Percentiles rank a stretch among this genome's conserved stretches.
Evolutionary conservation across 2,329 filamentous ascomycete species (phyloP).

Genomic region (Colletotrichum gigasporum): DNA sequence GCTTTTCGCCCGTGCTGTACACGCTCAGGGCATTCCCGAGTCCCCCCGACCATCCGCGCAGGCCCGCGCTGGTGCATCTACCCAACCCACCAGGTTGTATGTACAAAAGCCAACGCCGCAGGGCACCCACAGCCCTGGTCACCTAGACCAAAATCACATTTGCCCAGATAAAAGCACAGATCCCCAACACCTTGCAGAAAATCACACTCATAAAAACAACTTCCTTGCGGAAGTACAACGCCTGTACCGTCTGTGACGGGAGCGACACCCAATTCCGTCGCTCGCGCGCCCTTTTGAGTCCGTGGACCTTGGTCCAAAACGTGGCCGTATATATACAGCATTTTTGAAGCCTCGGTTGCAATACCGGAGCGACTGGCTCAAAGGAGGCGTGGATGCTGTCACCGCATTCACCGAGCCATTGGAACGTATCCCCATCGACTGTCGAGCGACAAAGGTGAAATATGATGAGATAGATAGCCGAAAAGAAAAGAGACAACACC

Average conservation of each 20-base stretch:
- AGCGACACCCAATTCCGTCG: constrained; percentile 5
- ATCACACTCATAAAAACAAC: neutral
- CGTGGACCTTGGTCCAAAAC: constrained; percentile 21
- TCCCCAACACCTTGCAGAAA: constrained; percentile 29
- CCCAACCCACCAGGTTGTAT: constrained; percentile 1
- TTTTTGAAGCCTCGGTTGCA: constrained; percentile 14
- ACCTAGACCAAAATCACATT: neutral
- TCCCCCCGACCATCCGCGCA: neutral
- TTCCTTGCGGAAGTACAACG: constrained; percentile 25
- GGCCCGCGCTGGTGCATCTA: neutral
- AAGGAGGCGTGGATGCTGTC: constrained; percentile 22
- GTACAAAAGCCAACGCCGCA: constrained; percentile 14
- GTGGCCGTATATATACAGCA: constrained; percentile 27
- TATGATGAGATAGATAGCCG: neutral
- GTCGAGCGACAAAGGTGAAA: neutral
- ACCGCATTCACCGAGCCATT: constrained; percentile 23
- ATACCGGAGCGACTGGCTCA: constrained; percentile 18
- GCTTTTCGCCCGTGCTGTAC: constrained; percentile 8
- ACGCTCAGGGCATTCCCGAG: neutral
- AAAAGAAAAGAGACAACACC: neutral
- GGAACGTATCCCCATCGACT: constrained; percentile 27
- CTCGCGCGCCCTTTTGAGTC: constrained; percentile 2
- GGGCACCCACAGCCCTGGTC: constrained; percentile 1
- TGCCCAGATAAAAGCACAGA: neutral
- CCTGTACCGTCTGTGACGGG: constrained; percentile 11